phyloP scores from a whole-genome alignment of 768 basidiomycete genomes.

The Hypsizygus marmoreus region DNA sequence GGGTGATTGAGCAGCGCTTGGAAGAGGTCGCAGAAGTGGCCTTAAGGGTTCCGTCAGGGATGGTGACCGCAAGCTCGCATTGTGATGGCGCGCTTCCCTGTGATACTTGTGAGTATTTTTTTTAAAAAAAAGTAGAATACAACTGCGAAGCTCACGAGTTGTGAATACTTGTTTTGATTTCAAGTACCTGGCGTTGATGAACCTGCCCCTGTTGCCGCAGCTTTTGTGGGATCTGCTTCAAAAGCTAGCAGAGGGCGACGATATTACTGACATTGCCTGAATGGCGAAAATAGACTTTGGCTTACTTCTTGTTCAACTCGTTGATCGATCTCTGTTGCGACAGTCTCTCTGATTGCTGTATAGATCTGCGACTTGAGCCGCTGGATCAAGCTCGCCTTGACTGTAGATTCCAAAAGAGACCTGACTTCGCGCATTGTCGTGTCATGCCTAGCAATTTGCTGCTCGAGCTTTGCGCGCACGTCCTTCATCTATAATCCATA shows the following conservation, averaged over 20 bases:
- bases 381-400: conserved; percentile 44
- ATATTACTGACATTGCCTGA: background rate
- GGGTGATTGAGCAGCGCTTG: conserved; percentile 49
- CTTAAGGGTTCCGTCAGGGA: conserved; percentile 44
- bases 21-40: conserved; percentile 52
- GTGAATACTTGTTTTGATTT: conserved; percentile 44
- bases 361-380: conserved; percentile 39
- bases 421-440: conserved; percentile 37
- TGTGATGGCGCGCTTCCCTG: conserved; percentile 50
- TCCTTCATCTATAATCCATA: conserved; percentile 40
- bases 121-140: background rate
- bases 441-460: conserved; percentile 41
- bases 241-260: conserved; percentile 35
- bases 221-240: conserved; percentile 42
- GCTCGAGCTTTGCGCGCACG: conserved; percentile 37
- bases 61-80: conserved; percentile 37
- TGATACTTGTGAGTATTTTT: conserved; percentile 1
- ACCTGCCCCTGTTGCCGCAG: conserved; percentile 39
- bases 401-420: conserved; percentile 33
- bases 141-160: conserved; percentile 43
- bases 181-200: conserved; percentile 44
- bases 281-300: no score
- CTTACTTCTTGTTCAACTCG: conserved; percentile 46
- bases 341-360: conserved; percentile 32
- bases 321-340: conserved; percentile 40